These are phyloP conservation scores for Beauveria sp. DNA, from an alignment of 2,329 filamentous ascomycete genomes.

Conservation along the genomic window DNA sequence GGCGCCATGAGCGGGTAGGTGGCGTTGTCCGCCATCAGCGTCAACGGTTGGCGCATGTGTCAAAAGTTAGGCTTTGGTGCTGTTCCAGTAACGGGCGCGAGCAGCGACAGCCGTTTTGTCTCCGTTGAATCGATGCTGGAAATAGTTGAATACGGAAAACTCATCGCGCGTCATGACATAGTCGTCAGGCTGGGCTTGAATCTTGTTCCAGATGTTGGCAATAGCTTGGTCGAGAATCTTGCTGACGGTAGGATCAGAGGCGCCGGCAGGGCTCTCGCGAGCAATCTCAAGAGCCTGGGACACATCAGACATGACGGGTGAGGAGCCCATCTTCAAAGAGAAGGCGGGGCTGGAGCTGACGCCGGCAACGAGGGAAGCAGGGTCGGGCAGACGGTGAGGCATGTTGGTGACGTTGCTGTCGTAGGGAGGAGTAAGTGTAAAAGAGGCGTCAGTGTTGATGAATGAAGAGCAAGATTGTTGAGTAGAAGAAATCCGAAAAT, in stretches of 20 bases:
- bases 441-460: neutral
- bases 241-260: constrained; percentile 53
- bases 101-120: constrained; percentile 40
- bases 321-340: neutral
- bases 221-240: constrained; percentile 59
- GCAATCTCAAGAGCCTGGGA: constrained; percentile 67
- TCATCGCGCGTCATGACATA: constrained; percentile 72
- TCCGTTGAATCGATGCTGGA: constrained; percentile 57
- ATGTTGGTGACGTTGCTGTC: neutral
- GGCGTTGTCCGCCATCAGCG: neutral
- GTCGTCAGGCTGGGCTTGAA: constrained; percentile 54
- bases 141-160: constrained; percentile 83
- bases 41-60: neutral
- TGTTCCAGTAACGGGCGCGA: constrained; percentile 46
- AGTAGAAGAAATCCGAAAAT: too few relatives aligned
- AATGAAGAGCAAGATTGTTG: neutral
- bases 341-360: neutral
- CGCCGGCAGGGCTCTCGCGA: constrained; percentile 61
- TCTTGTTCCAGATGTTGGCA: constrained; percentile 57
- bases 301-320: constrained; percentile 28
- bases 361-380: constrained; percentile 5
- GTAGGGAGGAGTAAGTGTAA: neutral
- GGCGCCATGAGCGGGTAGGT: neutral
- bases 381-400: constrained; percentile 8
- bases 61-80: constrained; percentile 26